Conservation (phyloP, 2,329 filamentous ascomycete species). For the Cladophialophora immunda region DNA sequence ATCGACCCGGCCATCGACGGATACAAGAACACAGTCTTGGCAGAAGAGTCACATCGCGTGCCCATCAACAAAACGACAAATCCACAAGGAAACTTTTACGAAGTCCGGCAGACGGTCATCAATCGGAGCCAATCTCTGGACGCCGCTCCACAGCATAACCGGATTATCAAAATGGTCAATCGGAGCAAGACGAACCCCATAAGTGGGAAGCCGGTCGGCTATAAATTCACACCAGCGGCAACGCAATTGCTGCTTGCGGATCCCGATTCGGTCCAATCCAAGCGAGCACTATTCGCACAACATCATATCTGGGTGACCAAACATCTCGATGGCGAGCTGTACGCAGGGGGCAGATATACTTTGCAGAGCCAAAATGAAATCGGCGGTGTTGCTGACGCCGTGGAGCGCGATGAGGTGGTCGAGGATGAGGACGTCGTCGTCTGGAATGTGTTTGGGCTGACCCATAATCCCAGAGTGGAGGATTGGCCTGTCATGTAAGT, state of each 20-base stretch:
- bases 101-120: constrained; percentile 60
- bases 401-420: constrained; percentile 53
- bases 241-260: constrained; percentile 60
- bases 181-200: constrained; percentile 53
- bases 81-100: constrained; percentile 69
- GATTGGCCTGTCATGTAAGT: constrained; percentile 61
- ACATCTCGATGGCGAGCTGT: constrained; percentile 60
- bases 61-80: constrained; percentile 64
- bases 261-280: constrained; percentile 53
- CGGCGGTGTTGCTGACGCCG: constrained; percentile 56
- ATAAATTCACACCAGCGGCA: constrained; percentile 58
- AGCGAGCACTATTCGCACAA: constrained; percentile 59
- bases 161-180: constrained; percentile 61
- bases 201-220: constrained; percentile 54
- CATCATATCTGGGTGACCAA: constrained; percentile 63
- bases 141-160: constrained; percentile 58
- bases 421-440: constrained; percentile 58
- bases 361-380: constrained; percentile 55
- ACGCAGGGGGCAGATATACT: constrained; percentile 59
- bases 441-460: constrained; percentile 61
- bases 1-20: constrained; percentile 72
- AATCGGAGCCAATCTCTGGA: constrained; percentile 60
- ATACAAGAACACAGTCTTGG: constrained; percentile 61
- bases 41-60: constrained; percentile 62
- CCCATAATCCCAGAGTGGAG: constrained; percentile 61